Evolutionary conservation across 1,139 yeast genomes (phyloP), one percentile per base, ranked within the genome.

Genomic region (Nakaseomyces sp.): DNA sequence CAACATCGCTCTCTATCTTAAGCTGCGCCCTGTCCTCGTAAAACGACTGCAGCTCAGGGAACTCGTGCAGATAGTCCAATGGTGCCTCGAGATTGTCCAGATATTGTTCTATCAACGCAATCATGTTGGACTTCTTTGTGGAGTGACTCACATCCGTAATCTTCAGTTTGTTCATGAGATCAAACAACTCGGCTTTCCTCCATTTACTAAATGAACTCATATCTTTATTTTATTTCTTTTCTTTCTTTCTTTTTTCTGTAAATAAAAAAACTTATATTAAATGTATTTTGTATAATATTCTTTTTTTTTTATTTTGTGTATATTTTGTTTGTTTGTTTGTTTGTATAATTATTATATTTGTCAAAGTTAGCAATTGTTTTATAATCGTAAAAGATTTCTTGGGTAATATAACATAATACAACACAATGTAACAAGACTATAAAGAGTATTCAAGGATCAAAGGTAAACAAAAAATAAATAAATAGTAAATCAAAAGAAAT

Each of bases 151-250:
- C 45, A 31, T 47, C 48, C 19, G 45, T 38, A 8, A 59, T 29
- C 37, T 52, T 53, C 31, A 60, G 45, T 46, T 56, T 58, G 37
- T 56, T 53, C 10, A 54, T 55, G 32, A 60, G 44, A 39, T 58
- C 62, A 19, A 58, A 42, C 43, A 60, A 45, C 40, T 59, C 60
- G 13, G 51, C 52, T 42, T 59, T 60, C 48, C 51, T 58, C 60
- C 62, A 57, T 41, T 52, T 54, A 19, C 43, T 40, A 41, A 54
- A 53, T 26, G 50, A 35, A 13, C 28, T 35, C 38, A 35, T 35
- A 12, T 12, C 18, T 22, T 3, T 20, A 2, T 13, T 20, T 7
- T n/a, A n/a, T n/a, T n/a, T n/a, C n/a, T 18, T 32, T 17, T 3
- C 24, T 6, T 2, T 6, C 24, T 26, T 26, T 10, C 29, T 26